Evolutionary conservation across 345 rosid species (phyloP).

Genomic region (Lumnitzera littorea): DNA sequence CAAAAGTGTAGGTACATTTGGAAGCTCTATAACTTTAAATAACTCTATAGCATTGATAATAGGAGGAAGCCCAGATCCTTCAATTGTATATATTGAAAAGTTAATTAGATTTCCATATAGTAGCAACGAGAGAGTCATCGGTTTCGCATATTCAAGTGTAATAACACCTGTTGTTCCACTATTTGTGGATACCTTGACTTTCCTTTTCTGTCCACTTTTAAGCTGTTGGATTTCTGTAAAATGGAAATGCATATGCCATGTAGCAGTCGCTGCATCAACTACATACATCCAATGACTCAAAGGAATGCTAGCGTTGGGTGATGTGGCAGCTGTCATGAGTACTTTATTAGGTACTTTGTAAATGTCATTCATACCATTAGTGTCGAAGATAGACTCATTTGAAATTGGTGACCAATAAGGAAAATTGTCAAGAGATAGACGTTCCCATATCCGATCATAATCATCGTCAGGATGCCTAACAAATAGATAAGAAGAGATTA

Average conservation of each 20-base stretch:
- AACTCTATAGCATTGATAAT: background rate
- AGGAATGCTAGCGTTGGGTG: background rate
- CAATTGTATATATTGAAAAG: constrained; percentile 1
- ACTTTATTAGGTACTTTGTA: too few species aligned
- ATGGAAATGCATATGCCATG: too few species aligned
- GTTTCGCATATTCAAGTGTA: background rate
- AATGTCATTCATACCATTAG: too few species aligned
- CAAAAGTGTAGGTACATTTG: background rate
- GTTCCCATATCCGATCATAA: too few species aligned
- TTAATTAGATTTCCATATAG: background rate
- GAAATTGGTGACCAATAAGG: too few species aligned
- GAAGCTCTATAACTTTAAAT: background rate
- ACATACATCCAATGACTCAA: background rate
- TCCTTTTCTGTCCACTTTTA: too few species aligned
- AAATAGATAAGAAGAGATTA: too few species aligned
- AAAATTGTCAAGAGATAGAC: too few species aligned
- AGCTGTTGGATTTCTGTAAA: too few species aligned
- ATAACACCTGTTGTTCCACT: background rate
- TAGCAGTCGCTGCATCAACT: too few species aligned
- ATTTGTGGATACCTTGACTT: background rate
- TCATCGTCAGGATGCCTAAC: too few species aligned
- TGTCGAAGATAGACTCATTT: too few species aligned
- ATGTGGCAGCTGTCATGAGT: background rate
- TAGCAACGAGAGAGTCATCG: background rate
- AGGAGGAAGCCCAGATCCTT: background rate